Conservation (phyloP, 2,329 filamentous ascomycete species). For the Ophiostoma sp. region DNA sequence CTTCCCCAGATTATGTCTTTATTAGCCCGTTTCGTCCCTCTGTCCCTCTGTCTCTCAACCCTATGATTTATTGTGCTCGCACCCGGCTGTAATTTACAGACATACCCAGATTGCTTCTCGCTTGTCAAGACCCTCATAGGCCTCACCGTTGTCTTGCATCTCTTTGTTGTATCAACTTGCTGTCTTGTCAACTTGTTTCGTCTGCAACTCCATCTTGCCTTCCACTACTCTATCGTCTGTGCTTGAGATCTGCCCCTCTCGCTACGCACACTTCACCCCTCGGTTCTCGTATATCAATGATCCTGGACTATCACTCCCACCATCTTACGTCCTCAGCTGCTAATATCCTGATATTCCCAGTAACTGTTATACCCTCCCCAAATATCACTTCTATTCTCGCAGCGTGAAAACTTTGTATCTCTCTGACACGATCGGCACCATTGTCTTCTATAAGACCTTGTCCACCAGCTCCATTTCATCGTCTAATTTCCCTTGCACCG, state of each 20-base stretch:
- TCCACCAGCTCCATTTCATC: background rate
- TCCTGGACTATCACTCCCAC: background rate
- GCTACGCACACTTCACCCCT: background rate
- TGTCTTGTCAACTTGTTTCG: background rate
- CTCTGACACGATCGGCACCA: background rate
- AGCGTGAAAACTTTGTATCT: background rate
- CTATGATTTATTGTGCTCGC: background rate
- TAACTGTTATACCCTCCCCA: background rate
- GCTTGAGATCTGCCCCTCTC: background rate
- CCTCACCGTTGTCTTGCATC: background rate
- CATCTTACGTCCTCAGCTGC: background rate
- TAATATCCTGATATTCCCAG: background rate
- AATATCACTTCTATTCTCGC: background rate
- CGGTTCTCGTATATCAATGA: background rate
- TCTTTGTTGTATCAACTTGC: background rate
- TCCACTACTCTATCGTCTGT: background rate
- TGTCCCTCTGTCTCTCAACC: background rate
- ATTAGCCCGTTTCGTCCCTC: background rate
- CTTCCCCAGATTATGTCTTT: background rate
- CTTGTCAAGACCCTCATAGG: background rate
- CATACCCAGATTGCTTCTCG: background rate
- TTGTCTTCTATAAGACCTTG: constrained; percentile 17
- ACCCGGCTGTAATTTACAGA: background rate
- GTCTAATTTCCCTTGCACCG: background rate
- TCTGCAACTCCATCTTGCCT: background rate